Evolutionary conservation across 306 rosid genomes (phyloP).

Genomic region (Luffa acutangula): DNA sequence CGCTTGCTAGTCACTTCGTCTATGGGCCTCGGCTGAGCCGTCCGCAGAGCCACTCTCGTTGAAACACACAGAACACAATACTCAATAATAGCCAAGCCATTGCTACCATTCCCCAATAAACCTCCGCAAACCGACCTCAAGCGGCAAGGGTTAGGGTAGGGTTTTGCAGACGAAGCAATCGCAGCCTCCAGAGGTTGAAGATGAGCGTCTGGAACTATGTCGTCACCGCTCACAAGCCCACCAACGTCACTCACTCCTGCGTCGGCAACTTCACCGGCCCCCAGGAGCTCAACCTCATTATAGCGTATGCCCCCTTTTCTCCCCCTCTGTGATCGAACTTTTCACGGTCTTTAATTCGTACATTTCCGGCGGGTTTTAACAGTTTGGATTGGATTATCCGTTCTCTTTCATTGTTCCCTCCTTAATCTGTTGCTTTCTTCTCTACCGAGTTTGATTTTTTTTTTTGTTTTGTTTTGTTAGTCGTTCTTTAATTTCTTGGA

Average conservation of each 20-base stretch:
- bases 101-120: neutral
- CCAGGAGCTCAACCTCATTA: slow-evolving; percentile 88
- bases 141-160: neutral
- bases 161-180: neutral
- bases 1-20: too few species aligned
- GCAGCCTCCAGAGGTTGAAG: slow-evolving; percentile 2
- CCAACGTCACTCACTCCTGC: slow-evolving; percentile 90
- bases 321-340: neutral
- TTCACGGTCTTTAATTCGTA: neutral
- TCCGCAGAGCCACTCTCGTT: neutral
- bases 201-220: slow-evolving; percentile 98
- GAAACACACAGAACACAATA: neutral
- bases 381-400: neutral
- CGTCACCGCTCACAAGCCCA: slow-evolving; percentile 96
- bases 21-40: neutral
- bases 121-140: neutral
- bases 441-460: neutral
- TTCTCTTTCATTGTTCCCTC: neutral
- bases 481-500: neutral
- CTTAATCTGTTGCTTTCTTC: neutral
- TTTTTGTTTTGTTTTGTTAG: neutral
- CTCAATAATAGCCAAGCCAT: neutral
- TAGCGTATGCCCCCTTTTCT: slow-evolving; percentile 36
- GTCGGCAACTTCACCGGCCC: slow-evolving; percentile 97
- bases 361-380: neutral